Evolutionary conservation across 208 protist genomes (phyloP).

Genomic region (Trypanosoma lewisi): DNA sequence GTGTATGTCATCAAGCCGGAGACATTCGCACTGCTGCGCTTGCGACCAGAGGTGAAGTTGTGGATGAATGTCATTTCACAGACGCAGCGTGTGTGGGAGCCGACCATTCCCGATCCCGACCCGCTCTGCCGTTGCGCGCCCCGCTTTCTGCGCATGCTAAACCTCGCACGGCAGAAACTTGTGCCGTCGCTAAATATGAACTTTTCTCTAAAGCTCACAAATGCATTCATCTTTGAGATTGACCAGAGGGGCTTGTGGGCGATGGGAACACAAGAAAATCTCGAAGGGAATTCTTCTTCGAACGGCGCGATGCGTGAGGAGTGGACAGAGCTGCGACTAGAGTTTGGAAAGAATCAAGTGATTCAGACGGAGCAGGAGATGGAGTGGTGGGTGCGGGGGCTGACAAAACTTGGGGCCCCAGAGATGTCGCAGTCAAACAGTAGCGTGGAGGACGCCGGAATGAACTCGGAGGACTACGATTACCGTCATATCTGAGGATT

Average conservation of each 20-base stretch:
- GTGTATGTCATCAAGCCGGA: constrained; percentile 87
- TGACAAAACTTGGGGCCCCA: constrained; percentile 78
- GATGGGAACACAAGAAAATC: constrained; percentile 85
- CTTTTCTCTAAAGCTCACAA: constrained; percentile 83
- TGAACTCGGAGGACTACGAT: constrained; percentile 82
- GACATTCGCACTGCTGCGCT: constrained; percentile 68
- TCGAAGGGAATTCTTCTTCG: constrained; percentile 12
- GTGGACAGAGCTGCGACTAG: constrained; percentile 80
- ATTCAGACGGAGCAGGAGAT: constrained; percentile 86
- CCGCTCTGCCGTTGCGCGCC: constrained; percentile 69
- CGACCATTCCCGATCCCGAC: constrained; percentile 57
- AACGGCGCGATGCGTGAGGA: constrained; percentile 61
- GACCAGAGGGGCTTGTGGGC: constrained; percentile 78
- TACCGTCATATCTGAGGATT: constrained; percentile 70
- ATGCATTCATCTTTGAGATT: constrained; percentile 85
- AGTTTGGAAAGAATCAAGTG: constrained; percentile 81
- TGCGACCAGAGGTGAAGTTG: constrained; percentile 70
- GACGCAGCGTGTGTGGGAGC: constrained; percentile 83
- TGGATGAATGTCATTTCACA: constrained; percentile 70
- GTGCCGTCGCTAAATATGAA: constrained; percentile 90
- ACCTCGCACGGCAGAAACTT: constrained; percentile 79
- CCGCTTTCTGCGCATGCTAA: constrained; percentile 83
- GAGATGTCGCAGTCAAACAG: constrained; percentile 82
- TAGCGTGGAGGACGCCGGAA: constrained; percentile 70
- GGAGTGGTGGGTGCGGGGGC: constrained; percentile 88